Base-by-base conservation (phyloP, 805 yeast species). In the Kodamaea lidongshanica region DNA sequence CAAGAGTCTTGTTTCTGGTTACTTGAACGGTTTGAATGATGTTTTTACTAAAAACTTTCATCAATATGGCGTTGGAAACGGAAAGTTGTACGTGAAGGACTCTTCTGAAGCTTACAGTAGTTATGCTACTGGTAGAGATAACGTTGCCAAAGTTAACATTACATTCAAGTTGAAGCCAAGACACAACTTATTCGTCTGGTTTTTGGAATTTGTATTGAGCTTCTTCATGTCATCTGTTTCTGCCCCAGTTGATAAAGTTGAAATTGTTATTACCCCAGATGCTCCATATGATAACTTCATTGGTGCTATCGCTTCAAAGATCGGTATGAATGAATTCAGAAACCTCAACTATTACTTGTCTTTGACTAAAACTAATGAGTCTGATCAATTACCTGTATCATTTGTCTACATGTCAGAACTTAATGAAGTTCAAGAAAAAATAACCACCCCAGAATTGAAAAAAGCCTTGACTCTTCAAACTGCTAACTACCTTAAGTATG, bases 371-470 rank as follows among this genome's bases (percentile, higher is more conserved):
- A 84, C 95, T 23, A 46, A 79, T 23, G 94, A 86, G 52, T 75
- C 81, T 15, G 53, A 69, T 16, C 68, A 72, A 42, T 65, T 89
- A 45, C 95, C 96, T 19, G 45, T 60, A 25, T 75, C 81, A 40
- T 83, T 70, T 50, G 95, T 85, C 16, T 85, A 74, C 61, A 88
- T 92, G 97, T 67, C 82, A 45, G 99, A 92, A 66, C 75, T 75
- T 34, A 69, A 77, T 38, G 97, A 89, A 54, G 67, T 84, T 61
- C 86, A 79, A 42, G 85, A 76, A 4, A 61, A 73, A 35, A 60
- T 83, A 30, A 67, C 70, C 42, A 68, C 76, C 30, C 60, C 63
- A 16, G 72, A 70, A 38, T 54, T 65, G 32, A 45, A 45, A 22
- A 37, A 37, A 8, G 42, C 54, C n/a, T 52, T 61, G 38, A 66